These are phyloP conservation scores for Oldenlandia corymbosa DNA, from an alignment of 257 asterid genomes.

Conservation along the genomic window DNA sequence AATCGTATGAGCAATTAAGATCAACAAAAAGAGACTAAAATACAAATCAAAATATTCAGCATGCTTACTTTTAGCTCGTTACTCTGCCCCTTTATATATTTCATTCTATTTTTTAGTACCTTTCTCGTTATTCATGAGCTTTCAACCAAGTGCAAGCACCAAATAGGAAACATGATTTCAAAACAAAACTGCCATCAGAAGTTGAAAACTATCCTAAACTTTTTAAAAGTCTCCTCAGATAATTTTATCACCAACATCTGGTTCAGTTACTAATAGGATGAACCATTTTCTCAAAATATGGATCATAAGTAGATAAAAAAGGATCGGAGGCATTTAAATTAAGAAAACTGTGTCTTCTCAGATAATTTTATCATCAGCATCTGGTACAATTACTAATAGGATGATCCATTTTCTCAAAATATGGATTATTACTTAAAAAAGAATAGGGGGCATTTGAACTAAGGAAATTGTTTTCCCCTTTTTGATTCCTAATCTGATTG, in stretches of 20 bases:
- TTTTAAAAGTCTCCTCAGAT: neutral
- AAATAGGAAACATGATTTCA: neutral
- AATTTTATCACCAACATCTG: neutral
- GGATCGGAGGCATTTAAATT: no score
- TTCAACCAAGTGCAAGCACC: constrained; percentile 10
- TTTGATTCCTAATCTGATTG: no score
- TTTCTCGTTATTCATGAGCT: neutral
- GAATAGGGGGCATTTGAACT: no score
- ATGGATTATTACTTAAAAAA: no score
- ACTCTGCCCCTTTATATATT: neutral
- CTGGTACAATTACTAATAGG: neutral
- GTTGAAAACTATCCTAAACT: neutral
- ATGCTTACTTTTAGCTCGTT: neutral
- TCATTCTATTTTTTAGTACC: neutral
- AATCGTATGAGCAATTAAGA: neutral
- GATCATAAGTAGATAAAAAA: no score
- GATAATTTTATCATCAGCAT: neutral
- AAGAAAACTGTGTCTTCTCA: no score
- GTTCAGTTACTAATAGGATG: neutral
- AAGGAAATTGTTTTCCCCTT: no score
- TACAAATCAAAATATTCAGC: neutral
- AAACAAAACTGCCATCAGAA: neutral
- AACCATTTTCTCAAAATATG: neutral
- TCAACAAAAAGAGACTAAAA: neutral
- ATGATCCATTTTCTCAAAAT: neutral